Conservation (phyloP, 768 basidiomycete species). For the Lentinula boryana region DNA sequence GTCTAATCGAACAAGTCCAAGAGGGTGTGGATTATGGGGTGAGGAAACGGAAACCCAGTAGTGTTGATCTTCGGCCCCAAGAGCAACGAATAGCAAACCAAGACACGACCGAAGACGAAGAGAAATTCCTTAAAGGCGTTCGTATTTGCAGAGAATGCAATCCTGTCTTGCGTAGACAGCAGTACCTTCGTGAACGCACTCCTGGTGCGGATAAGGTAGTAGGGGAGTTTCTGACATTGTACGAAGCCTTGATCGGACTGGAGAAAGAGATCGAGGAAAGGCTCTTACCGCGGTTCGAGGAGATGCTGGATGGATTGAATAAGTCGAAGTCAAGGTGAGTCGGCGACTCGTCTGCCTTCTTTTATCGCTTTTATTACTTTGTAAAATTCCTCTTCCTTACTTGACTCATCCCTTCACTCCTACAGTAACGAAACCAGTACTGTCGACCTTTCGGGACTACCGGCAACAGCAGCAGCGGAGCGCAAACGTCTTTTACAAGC, state of each 20-base stretch:
- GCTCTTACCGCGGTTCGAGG: conserved; percentile 78
- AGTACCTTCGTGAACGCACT: conserved; percentile 65
- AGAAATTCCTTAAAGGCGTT: conserved; percentile 85
- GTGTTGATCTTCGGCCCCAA: conserved; percentile 9
- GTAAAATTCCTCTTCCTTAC: conserved; percentile 18
- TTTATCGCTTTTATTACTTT: background rate
- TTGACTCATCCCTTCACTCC: conserved; percentile 19
- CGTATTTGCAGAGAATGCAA: conserved; percentile 84
- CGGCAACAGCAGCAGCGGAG: conserved; percentile 59
- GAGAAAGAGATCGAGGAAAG: conserved; percentile 89
- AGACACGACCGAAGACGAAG: conserved; percentile 40
- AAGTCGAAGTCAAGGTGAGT: conserved; percentile 32
- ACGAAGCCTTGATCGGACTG: conserved; percentile 68
- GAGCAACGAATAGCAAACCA: conserved; percentile 3
- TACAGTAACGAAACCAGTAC: background rate
- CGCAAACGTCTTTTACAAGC: conserved; percentile 81
- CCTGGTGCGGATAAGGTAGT: conserved; percentile 28
- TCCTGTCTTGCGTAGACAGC: conserved; percentile 70
- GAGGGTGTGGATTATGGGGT: conserved; percentile 86
- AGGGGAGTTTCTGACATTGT: conserved; percentile 49
- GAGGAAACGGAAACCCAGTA: conserved; percentile 34
- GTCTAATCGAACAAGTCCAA: conserved; percentile 76
- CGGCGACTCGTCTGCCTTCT: conserved; percentile 9
- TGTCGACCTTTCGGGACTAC: conserved; percentile 24
- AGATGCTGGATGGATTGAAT: conserved; percentile 59